Base-by-base conservation (phyloP, 768 basidiomycete genomes). In the Mycena amicta region DNA sequence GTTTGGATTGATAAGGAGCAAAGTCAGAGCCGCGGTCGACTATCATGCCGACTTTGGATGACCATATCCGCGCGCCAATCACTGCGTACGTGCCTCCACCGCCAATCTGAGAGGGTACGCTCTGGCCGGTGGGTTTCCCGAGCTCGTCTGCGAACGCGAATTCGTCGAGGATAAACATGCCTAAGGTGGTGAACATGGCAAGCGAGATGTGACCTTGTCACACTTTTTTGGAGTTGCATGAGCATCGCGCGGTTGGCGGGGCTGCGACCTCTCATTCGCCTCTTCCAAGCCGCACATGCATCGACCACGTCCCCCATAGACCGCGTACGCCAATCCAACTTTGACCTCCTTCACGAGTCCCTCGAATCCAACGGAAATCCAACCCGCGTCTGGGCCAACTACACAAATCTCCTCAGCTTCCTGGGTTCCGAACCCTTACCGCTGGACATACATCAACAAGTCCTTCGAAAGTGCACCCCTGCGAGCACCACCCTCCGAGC, bases 141-240 rank as follows among this genome's bases (percentile, higher is more conserved):
- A 81, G 68, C 29, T 80, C 79, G 58, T 88, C 83, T 49, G 74
- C 66, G 66, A 85, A 89, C 3, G 80, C 77, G 65, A 94, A 90
- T 60, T 88, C 81, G 71, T 97, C 94, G 65, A 95, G 82, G 66
- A 97, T 95, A 76, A 95, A 95, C 84, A 94, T 85, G 5, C 93
- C 94, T 26, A 94, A 76, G n/a, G 87, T 85, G 20, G 83, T 84
- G 47, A 92, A 62, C 26, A 61, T 58, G 53, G 40, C 39, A 53
- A 28, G 41, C 29, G 41, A 31, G 23, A 55, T 47, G 26, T 29
- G 52, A 47, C 23, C 27, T 31, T 23, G 47, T 28, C 33, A 31
- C 29, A 25, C 25, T 4, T 52, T 8, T 37, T 18, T 18, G 12
- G 51, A 25, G 13, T 18, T 59, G 52, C 8, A 49, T 52, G 57